Evolutionary conservation across 192 early-diverging fungal species (phyloP).

Genomic region (Diversispora eburnea): DNA sequence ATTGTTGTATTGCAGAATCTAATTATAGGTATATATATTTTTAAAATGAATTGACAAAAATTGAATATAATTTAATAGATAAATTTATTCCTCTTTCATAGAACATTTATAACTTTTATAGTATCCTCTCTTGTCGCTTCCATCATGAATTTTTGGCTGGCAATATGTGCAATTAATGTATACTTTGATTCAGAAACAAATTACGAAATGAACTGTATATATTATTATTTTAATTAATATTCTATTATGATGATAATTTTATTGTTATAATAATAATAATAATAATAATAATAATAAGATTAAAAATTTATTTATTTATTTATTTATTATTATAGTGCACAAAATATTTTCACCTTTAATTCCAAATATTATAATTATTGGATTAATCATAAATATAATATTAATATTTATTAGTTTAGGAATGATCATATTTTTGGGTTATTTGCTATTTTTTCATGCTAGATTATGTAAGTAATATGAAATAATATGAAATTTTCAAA

Average conservation of each 20-base stretch:
- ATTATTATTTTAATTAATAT: neutral
- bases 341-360: conserved; percentile 17
- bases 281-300: too few species aligned
- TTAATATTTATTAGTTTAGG: conserved; percentile 14
- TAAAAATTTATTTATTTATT: neutral
- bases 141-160: conserved; percentile 14
- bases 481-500: neutral
- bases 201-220: conserved; percentile 8
- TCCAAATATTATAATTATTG: neutral
- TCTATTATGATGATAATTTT: too few species aligned
- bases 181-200: conserved; percentile 14
- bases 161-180: neutral
- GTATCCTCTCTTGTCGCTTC: neutral
- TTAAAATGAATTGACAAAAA: neutral
- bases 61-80: neutral
- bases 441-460: conserved; percentile 19
- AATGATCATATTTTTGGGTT: neutral
- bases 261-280: neutral
- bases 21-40: conserved; percentile 22
- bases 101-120: conserved; percentile 17
- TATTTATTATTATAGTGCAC: neutral
- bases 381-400: conserved; percentile 17
- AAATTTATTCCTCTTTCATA: neutral
- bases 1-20: conserved; percentile 23
- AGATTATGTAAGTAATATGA: conserved; percentile 24